Percentiles rank a stretch among this genome's conserved stretches.
These are phyloP conservation scores for Aspergillus japonicus DNA, from an alignment of 2,329 filamentous ascomycete species.

Conservation along the genomic window DNA sequence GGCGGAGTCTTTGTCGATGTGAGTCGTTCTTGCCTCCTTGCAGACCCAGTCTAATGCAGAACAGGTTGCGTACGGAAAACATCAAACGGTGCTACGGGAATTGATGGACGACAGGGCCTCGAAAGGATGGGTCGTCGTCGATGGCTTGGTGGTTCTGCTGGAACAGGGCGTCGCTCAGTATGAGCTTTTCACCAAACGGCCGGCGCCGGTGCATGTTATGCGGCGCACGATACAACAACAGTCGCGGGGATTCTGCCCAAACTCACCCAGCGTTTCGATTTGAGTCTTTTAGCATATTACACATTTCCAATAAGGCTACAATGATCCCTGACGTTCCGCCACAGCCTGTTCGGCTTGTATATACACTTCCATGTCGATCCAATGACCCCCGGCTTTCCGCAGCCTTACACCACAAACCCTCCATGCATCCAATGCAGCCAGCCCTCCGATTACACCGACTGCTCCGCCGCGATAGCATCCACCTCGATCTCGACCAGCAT, in stretches of 20 bases:
- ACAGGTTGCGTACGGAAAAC: slow-evolving; percentile 20
- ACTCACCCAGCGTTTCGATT: neutral
- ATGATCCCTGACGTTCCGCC: too few species aligned
- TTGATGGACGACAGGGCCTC: slow-evolving; percentile 13
- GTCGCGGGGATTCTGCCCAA: neutral
- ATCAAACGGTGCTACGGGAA: slow-evolving; percentile 16
- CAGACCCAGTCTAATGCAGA: neutral
- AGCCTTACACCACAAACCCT: neutral
- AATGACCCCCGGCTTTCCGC: too few species aligned
- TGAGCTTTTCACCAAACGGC: slow-evolving; percentile 24
- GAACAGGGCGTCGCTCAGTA: slow-evolving; percentile 28
- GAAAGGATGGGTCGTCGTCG: slow-evolving; percentile 25
- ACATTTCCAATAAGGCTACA: too few species aligned
- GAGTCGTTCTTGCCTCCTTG: neutral
- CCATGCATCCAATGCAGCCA: neutral
- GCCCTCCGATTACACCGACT: neutral
- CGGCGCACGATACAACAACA: neutral
- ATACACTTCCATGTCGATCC: too few species aligned
- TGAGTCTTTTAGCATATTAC: too few species aligned
- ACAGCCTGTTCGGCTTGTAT: too few species aligned
- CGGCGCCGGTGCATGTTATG: slow-evolving; percentile 26
- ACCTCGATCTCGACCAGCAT: slow-evolving; percentile 45
- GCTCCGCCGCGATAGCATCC: slow-evolving; percentile 35
- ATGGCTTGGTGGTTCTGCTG: slow-evolving; percentile 21
- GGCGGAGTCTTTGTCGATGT: slow-evolving; percentile 28